A percentile compares a stretch with the other conserved stretches of the same genome.
Evolutionary conservation across 2,329 filamentous ascomycete species (phyloP).

Genomic region (Madurella fahalii): DNA sequence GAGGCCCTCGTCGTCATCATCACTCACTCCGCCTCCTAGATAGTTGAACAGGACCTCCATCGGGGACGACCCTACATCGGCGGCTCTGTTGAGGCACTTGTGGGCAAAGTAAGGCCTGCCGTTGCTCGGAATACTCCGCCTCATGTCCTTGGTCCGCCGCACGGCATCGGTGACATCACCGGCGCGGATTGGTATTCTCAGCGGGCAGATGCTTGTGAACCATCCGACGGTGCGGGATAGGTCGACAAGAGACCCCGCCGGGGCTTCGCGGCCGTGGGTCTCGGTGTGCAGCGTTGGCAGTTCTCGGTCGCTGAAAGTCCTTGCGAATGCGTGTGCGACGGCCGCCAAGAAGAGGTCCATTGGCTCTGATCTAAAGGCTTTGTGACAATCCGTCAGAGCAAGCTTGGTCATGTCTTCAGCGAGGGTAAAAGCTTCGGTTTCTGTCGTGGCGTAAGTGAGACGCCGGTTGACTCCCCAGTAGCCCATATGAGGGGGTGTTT

Average conservation of each 20-base stretch:
- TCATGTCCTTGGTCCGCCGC: conserved; percentile 19
- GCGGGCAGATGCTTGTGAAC: conserved; percentile 23
- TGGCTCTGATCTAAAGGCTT: conserved; percentile 22
- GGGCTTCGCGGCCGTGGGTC: conserved; percentile 21
- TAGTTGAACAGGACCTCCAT: conserved; percentile 28
- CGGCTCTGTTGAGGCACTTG: conserved; percentile 12
- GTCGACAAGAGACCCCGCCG: conserved; percentile 15
- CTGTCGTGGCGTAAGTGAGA: conserved; percentile 18
- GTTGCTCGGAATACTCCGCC: conserved; percentile 20
- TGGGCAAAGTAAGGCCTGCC: conserved; percentile 21
- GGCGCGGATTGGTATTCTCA: conserved; percentile 9
- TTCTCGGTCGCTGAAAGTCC: conserved; percentile 17
- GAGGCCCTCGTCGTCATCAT: not conserved
- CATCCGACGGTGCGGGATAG: conserved; percentile 23
- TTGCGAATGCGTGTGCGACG: conserved; percentile 20
- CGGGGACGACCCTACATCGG: conserved; percentile 1
- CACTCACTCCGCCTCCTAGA: conserved; percentile 19
- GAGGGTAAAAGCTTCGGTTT: conserved; percentile 18
- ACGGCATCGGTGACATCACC: conserved; percentile 15
- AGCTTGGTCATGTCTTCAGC: conserved; percentile 15
- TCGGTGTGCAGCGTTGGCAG: conserved; percentile 20
- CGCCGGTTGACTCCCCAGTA: conserved; percentile 19
- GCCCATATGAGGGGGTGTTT: conserved; percentile 8
- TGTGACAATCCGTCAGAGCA: conserved; percentile 20
- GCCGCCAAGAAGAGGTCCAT: conserved; percentile 22